Evolutionary conservation across 78 protist genomes (phyloP), one percentile per base, ranked within the genome.

Genomic region (Dictyostelium firmibasis): DNA sequence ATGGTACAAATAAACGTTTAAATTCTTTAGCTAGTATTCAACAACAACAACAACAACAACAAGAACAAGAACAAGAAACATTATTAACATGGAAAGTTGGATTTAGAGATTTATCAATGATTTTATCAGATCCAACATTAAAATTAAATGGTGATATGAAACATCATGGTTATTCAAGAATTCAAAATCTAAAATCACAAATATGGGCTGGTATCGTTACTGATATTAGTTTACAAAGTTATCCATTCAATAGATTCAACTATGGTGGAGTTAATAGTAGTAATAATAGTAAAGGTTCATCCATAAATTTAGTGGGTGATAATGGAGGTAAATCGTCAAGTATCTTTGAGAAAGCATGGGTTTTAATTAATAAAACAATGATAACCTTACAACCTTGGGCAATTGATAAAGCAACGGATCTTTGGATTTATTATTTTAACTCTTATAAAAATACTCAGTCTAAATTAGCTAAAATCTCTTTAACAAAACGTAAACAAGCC

Each of bases 351-450:
- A 89, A 89, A 3, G 94, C 86, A 3, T 89, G 94, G 94, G 79
- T 89, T 6, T 29, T 78, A 14, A 89, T 89, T 2, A 81, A 27
- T 47, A 89, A 89, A 23, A 89, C 94, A 6, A 50, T 89, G 43
- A 85, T 89, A 10, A 89, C 87, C 10, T 62, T 89, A 11, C 94
- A 89, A 70, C 94, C 94, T 20, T 89, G 94, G 94, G 94, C 94
- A 10, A 89, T 89, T 31, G 94, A 89, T 67, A 89, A 89, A 47
- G 94, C 88, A 60, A 89, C 94, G 1, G 87, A 89, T 89, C 72
- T 89, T 18, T 89, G 79, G 76, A 72, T 89, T 9, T 81, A 79
- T 53, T 89, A 89, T 44, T 60, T 81, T n/a, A 25, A 62, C 7
- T 85, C 94, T 20, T 89, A 89, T 31, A 78, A 89, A 38, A 69